Conservation (phyloP, 768 basidiomycete genomes). For the Lyophyllum shimeji region DNA sequence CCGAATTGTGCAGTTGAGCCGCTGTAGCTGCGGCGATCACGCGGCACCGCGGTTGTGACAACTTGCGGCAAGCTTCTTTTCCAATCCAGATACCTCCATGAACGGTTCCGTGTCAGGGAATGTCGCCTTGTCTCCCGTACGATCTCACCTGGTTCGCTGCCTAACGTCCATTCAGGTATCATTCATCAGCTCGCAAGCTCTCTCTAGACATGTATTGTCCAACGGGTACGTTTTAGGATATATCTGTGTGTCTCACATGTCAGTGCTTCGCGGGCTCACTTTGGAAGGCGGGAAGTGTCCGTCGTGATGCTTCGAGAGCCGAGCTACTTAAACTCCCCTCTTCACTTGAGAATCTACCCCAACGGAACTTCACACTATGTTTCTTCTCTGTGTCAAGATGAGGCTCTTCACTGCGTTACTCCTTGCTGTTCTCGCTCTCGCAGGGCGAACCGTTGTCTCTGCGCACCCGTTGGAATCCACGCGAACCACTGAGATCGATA, state of each 20-base stretch:
- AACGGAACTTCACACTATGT: neutral
- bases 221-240: constrained; percentile 3
- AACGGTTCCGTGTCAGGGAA: neutral
- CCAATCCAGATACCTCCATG: neutral
- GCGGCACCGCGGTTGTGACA: constrained; percentile 4
- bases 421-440: neutral
- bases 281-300: neutral
- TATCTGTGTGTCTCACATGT: constrained; percentile 5
- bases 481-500: constrained; percentile 7
- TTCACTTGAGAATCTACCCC: neutral
- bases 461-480: constrained; percentile 14
- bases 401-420: neutral
- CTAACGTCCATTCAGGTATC: neutral
- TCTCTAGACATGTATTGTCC: neutral
- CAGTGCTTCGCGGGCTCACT: constrained; percentile 1
- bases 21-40: constrained; percentile 3
- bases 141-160: neutral
- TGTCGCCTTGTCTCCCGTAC: constrained; percentile 1
- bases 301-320: neutral
- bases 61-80: constrained; percentile 2
- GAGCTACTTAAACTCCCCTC: constrained; percentile 7
- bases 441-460: neutral
- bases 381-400: constrained; percentile 2
- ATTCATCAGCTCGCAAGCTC: neutral
- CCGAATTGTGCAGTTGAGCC: neutral